Evolutionary conservation across 148 eudicot species (phyloP), one percentile per base, ranked within the genome.

Genomic region (Cornus florida): DNA sequence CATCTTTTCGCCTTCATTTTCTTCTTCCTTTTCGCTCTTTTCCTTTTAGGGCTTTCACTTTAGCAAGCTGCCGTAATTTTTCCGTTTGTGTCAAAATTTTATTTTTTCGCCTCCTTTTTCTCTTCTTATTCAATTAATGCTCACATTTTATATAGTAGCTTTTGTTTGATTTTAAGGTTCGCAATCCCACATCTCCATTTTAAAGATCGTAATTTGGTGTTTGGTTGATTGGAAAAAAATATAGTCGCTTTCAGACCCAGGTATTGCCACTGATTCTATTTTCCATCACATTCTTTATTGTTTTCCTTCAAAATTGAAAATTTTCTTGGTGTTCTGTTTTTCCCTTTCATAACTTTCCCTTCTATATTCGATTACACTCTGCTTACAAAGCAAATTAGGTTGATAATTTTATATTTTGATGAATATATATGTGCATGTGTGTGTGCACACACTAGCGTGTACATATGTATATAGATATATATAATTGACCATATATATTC

Each of bases 1-100:
- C 33, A 7, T 28, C 70, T 76, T 66, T 17, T 28, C 71, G 19
- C n/a, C 50, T 71, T 46, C 1, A 20, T 5, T 16, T 71, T 62
- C 76, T 69, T 79, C 82, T 13, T 56, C 35, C 23, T 60, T 4
- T 66, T 56, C 57, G 56, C 43, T 76, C 78, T 76, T 60, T 76
- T 6, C 48, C 2, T 53, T 67, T 62, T 65, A 16, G 71, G 76
- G 65, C 59, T 50, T 72, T 72, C n/a, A 6, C 41, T 46, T 7
- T 46, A 62, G 28, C 28, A 28, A 28, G 66, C 68, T 43, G 56
- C 56, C 75, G 33, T 23, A 22, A 2, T 28, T 53, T 53, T 53
- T 64, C 24, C 9, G 39, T 67, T 28, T n/a, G 65, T 50, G 39
- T 41, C 32, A 12, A 65, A 48, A 16, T 60, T 41, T 28, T 16